Base-by-base conservation (phyloP, 768 basidiomycete genomes). In the Tricholomella constricta region DNA sequence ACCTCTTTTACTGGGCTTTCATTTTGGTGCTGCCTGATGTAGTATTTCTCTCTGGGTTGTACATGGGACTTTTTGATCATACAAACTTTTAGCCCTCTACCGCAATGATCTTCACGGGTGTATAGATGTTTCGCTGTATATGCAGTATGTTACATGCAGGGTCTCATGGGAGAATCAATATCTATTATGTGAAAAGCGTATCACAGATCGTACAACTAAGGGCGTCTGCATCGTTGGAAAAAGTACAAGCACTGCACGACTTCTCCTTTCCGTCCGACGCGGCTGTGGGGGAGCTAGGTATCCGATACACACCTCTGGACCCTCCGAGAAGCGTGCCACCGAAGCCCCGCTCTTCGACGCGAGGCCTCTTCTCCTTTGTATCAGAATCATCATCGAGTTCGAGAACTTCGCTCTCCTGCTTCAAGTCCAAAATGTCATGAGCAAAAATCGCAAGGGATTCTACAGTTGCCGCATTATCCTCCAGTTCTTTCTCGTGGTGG, bases 281-380 rank as follows among this genome's bases (percentile, higher is more conserved):
- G 48, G 36, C 57, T 45, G 52, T 17, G 46, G 49, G 48, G 55
- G 50, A 45, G 57, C 51, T 35, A 45, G 58, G n/a, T 42, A 48
- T 25, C 42, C 42, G 23, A 17, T 48, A 35, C 31, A 54, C 52
- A 29, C 66, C 48, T 46, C 66, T 65, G 58, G 41, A 55, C 12
- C 79, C 74, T 40, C 81, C 81, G 27, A 91, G 76, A 38, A 91
- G 65, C 20, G 90, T 92, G 22, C 90, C 89, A 46, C 79, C 79
- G 65, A 92, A 92, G 2, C 85, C 90, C 57, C 74, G 76, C 11
- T 79, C 84, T 69, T 89, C 87, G 43, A 80, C 77, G 51, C 76
- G 73, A 52, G 73, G 72, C 47, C 65, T 66, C 31, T 74, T 72
- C 8, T 72, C 78, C 20, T 84, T 81, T 22, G 74, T 70, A 59